A percentile compares a stretch with the other conserved stretches of the same genome.
Conservation (phyloP, 2,329 filamentous ascomycete genomes). For the Arthroderma uncinatum region DNA sequence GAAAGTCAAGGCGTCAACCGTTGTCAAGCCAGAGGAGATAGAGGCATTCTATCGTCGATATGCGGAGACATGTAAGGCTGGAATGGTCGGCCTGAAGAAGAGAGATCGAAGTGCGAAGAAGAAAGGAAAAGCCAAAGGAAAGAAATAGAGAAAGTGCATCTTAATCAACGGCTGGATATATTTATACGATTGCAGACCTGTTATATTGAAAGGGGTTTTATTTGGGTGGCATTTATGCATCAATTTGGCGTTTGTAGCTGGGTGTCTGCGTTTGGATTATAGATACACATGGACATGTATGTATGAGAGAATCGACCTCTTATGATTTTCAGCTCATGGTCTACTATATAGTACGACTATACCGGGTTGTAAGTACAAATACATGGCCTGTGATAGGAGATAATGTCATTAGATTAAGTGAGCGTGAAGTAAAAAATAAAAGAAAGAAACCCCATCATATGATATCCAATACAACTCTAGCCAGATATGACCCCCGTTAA, state of each 20-base stretch:
- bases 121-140: conserved; percentile 66
- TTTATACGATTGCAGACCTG: background rate
- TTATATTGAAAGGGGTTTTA: background rate
- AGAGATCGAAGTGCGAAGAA: conserved; percentile 79
- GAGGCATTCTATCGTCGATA: conserved; percentile 75
- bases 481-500: background rate
- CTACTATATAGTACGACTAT: background rate
- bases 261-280: background rate
- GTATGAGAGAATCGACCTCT: background rate
- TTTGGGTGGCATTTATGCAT: conserved; percentile 4
- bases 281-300: background rate
- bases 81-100: conserved; percentile 85
- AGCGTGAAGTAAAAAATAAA: background rate
- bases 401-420: conserved; percentile 1
- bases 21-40: conserved; percentile 64
- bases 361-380: background rate
- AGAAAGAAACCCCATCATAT: background rate
- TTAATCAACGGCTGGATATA: background rate
- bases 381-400: background rate
- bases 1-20: conserved; percentile 67
- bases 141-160: conserved; percentile 34
- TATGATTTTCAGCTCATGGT: no score
- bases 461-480: background rate
- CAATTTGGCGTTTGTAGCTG: conserved; percentile 7
- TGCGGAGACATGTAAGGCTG: conserved; percentile 79